Base-by-base conservation (phyloP, 176 grass and related monocot genomes). In the Luzula sylvatica region DNA sequence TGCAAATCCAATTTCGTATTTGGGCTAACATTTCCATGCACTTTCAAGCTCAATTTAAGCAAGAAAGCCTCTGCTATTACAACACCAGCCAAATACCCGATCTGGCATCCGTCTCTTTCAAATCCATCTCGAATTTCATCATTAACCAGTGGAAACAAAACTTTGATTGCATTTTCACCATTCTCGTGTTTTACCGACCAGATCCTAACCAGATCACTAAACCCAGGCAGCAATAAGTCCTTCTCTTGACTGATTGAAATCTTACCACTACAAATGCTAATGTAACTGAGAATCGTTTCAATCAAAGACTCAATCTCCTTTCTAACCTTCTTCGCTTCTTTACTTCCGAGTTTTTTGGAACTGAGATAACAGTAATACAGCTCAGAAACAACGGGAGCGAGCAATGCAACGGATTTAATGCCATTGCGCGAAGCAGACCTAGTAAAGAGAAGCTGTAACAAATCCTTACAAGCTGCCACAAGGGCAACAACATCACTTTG, bases 31-130 rank as follows among this genome's bases (percentile, higher is more conserved):
- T 54, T 66, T n/a, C 63, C 72, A 67, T 80, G 77, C 40, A 98
- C 81, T 66, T 77, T 90, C 62, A 90, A 83, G 50, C 77, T 79
- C 47, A 98, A 87, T 65, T 75, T 90, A 48, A 98, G 75, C 27
- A 98, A 80, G 65, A 98, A 98, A 11, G 75, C 86, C 68, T 83
- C 86, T 3, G 86, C 72, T 26, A 83, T 54, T 25, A 98, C 71
- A 12, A 77, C 68, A 27, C 74, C 85, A 4, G 86, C 86, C n/a
- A 98, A 77, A 65, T 83, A 83, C 22, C 73, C 61, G 58, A 90
- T 66, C 19, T 55, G 64, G 43, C 85, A 92, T 42, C 78, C 78
- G 61, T 86, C 78, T 75, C 82, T 86, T 28, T 65, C 50, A 49
- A 98, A 72, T 61, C 62, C 72, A 39, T 23, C 58, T 79, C 75